These are phyloP conservation scores for Neofusicoccum kwambonambiense DNA, from an alignment of 2,329 filamentous ascomycete species.

Conservation along the genomic window DNA sequence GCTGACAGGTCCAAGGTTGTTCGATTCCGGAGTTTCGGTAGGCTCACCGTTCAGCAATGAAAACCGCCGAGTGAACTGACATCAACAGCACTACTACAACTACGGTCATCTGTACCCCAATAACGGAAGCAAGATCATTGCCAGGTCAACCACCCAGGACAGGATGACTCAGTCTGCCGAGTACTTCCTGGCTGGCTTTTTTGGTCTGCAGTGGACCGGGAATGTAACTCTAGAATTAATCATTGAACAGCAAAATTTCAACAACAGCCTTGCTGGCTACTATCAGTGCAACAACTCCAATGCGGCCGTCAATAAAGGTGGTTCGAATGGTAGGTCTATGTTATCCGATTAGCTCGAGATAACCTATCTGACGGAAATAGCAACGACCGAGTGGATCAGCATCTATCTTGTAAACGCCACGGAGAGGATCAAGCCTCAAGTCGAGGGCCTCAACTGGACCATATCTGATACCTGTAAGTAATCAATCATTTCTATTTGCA, in stretches of 20 bases:
- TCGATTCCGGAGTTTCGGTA: background rate
- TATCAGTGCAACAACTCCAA: slow-evolving; percentile 64
- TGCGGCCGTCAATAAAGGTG: slow-evolving; percentile 23
- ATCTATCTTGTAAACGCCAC: slow-evolving; percentile 67
- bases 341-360: too few species aligned
- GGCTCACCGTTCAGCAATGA: too few species aligned
- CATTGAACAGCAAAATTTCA: slow-evolving; percentile 63
- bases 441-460: slow-evolving; percentile 40
- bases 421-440: slow-evolving; percentile 56
- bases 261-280: slow-evolving; percentile 70
- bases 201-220: slow-evolving; percentile 70
- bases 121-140: slow-evolving; percentile 69
- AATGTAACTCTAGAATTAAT: slow-evolving; percentile 72
- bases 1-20: background rate
- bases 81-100: slow-evolving; percentile 61
- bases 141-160: slow-evolving; percentile 72
- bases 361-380: slow-evolving; percentile 27
- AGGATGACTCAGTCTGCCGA: slow-evolving; percentile 76
- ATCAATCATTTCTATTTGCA: slow-evolving; percentile 17
- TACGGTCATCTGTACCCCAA: slow-evolving; percentile 68
- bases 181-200: slow-evolving; percentile 77
- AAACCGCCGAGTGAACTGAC: background rate
- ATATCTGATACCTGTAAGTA: slow-evolving; percentile 32
- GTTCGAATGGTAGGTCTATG: background rate
- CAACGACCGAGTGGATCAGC: slow-evolving; percentile 58